A percentile compares a stretch with the other conserved stretches of the same genome.
phyloP scores from a whole-genome alignment of 495 filamentous ascomycete genomes.

The Trichoderma virens region DNA sequence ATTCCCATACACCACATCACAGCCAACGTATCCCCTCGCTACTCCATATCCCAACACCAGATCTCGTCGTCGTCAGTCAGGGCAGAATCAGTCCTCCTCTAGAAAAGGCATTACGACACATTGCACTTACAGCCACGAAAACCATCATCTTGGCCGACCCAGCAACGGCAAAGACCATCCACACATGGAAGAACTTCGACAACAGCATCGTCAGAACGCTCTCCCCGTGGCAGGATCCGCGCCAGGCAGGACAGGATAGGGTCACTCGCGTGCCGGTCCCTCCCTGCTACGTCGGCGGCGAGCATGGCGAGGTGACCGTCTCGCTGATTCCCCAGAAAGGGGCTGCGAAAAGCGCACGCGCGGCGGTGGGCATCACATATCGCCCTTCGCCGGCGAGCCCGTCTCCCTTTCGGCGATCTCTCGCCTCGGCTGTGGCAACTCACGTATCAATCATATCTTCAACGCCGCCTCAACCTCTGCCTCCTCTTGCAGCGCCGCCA shows the following conservation, averaged over 20 bases:
- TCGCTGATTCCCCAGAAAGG: conserved; percentile 53
- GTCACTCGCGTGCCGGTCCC: conserved; percentile 36
- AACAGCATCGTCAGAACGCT: conserved; percentile 44
- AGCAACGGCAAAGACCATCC: conserved; percentile 51
- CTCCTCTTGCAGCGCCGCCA: conserved; percentile 22
- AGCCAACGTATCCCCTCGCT: conserved; percentile 50
- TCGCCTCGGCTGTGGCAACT: conserved; percentile 25
- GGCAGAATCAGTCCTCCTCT: conserved; percentile 66
- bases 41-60: conserved; percentile 50
- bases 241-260: conserved; percentile 30
- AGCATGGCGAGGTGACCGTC: conserved; percentile 56
- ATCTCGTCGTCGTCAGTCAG: conserved; percentile 63
- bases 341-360: conserved; percentile 55
- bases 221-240: conserved; percentile 43
- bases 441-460: conserved; percentile 20
- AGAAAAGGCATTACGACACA: conserved; percentile 53
- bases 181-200: conserved; percentile 59
- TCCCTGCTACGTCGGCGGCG: conserved; percentile 33
- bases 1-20: too few species aligned
- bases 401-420: background rate
- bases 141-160: conserved; percentile 60
- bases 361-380: conserved; percentile 65
- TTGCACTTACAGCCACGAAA: conserved; percentile 37
- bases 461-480: conserved; percentile 11
- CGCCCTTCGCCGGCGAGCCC: conserved; percentile 35